A percentile compares a stretch with the other conserved stretches of the same genome.
Conservation (phyloP, 2,329 filamentous ascomycete species). For the Ceratocystis cubensis region DNA sequence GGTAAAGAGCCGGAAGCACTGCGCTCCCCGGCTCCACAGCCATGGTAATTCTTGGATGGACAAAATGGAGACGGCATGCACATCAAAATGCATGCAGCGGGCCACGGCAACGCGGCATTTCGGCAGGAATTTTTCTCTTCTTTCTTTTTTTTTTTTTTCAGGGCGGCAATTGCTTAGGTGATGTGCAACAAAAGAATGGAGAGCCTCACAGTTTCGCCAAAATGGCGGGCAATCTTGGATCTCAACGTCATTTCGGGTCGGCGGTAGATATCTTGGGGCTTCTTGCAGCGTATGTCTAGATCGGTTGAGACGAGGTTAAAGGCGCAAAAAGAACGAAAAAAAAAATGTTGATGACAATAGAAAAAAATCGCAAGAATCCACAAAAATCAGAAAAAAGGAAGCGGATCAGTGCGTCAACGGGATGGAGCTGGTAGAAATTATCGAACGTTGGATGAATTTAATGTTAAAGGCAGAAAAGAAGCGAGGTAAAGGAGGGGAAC, state of each 20-base stretch:
- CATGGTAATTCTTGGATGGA: not conserved
- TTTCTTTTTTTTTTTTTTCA: not conserved
- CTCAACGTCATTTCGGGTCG: constrained; percentile 25
- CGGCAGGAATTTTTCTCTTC: not conserved
- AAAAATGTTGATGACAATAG: not conserved
- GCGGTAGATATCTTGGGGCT: not conserved
- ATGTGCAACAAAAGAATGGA: constrained; percentile 21
- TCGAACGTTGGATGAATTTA: not conserved
- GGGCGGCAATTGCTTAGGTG: not conserved
- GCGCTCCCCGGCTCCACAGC: not conserved
- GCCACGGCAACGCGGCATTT: not conserved
- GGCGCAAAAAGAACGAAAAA: not conserved
- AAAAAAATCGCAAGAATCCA: not conserved
- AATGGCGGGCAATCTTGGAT: constrained; percentile 34
- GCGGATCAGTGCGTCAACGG: constrained; percentile 5
- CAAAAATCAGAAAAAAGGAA: not conserved
- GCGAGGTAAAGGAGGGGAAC: not conserved
- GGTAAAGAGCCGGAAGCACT: not conserved
- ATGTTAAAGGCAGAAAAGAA: not conserved
- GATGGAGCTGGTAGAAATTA: not conserved
- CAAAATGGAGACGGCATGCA: not conserved
- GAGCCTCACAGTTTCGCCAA: constrained; percentile 36
- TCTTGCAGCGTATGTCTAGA: not conserved
- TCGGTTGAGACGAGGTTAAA: not conserved
- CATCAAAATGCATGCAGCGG: not conserved